phyloP scores from a whole-genome alignment of 2,329 filamentous ascomycete genomes.

The Sporothrix sp. region DNA sequence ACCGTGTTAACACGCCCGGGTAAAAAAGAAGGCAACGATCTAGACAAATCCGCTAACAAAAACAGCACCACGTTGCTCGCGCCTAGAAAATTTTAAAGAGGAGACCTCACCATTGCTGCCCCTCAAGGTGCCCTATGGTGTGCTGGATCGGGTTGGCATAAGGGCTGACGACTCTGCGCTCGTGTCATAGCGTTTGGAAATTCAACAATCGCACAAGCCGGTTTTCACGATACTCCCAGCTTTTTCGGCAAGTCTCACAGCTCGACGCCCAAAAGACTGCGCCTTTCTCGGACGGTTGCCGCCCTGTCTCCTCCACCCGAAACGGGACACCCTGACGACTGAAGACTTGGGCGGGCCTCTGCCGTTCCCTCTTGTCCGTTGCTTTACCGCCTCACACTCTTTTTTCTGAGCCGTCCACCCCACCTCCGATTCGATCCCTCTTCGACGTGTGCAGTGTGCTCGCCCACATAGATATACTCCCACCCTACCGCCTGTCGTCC shows the following conservation, averaged over 20 bases:
- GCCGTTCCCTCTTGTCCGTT: not conserved
- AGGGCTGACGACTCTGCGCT: not conserved
- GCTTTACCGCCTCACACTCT: not conserved
- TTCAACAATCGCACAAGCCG: slow-evolving; percentile 14
- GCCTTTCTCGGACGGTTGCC: too few species aligned
- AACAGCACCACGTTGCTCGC: slow-evolving; percentile 9
- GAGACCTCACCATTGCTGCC: slow-evolving; percentile 7
- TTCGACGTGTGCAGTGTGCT: not conserved
- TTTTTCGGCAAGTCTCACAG: not conserved
- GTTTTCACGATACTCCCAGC: slow-evolving; percentile 3
- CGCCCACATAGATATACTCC: not conserved
- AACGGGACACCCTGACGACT: not conserved
- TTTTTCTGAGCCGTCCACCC: not conserved
- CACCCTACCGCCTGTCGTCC: not conserved
- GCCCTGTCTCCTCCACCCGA: too few species aligned
- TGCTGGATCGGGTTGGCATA: slow-evolving; percentile 3
- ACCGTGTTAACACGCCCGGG: not conserved
- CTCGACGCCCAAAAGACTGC: not conserved
- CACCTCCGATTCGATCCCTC: not conserved
- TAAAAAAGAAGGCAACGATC: slow-evolving; percentile 9
- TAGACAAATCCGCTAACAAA: slow-evolving; percentile 22
- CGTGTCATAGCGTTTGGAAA: slow-evolving; percentile 9
- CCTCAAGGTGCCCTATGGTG: slow-evolving; percentile 13
- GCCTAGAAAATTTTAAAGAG: slow-evolving; percentile 5
- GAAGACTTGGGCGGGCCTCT: too few species aligned